These are phyloP conservation scores for Neurospora tetraspora DNA, from an alignment of 495 filamentous ascomycete species.

Conservation along the genomic window DNA sequence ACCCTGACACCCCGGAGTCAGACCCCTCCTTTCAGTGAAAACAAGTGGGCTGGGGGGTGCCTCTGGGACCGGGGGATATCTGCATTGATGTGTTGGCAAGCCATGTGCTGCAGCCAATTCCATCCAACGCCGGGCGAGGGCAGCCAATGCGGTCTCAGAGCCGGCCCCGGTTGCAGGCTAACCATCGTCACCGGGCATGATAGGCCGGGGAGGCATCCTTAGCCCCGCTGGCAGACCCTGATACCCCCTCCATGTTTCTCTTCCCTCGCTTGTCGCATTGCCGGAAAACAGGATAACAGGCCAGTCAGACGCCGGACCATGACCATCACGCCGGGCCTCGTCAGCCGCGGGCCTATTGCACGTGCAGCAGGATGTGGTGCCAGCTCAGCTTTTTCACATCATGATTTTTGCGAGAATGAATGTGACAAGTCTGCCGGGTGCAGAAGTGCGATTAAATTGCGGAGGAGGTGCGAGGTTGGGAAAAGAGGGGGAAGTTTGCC, in stretches of 20 bases:
- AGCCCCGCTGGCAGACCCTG: conserved; percentile 14
- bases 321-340: not conserved
- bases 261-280: not conserved
- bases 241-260: not conserved
- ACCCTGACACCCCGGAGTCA: not conserved
- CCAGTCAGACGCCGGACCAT: conserved; percentile 13
- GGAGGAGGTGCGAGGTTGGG: not conserved
- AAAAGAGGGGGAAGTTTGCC: conserved; percentile 1
- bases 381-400: conserved; percentile 19
- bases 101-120: conserved; percentile 19
- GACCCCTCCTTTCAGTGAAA: not conserved
- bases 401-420: conserved; percentile 3
- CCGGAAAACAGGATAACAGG: conserved; percentile 14
- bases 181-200: conserved; percentile 14
- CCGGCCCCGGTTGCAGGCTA: conserved; percentile 14
- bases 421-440: conserved; percentile 18
- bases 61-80: conserved; percentile 4
- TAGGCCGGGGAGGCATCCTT: conserved; percentile 19
- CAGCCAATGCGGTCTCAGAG: not conserved
- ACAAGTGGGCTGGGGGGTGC: conserved; percentile 14
- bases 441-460: not conserved
- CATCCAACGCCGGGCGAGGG: conserved; percentile 7
- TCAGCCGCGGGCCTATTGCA: conserved; percentile 18
- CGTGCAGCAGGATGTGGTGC: conserved; percentile 14
- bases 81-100: conserved; percentile 32